phyloP scores from a whole-genome alignment of 345 rosid genomes.

The Garcia nutans region DNA sequence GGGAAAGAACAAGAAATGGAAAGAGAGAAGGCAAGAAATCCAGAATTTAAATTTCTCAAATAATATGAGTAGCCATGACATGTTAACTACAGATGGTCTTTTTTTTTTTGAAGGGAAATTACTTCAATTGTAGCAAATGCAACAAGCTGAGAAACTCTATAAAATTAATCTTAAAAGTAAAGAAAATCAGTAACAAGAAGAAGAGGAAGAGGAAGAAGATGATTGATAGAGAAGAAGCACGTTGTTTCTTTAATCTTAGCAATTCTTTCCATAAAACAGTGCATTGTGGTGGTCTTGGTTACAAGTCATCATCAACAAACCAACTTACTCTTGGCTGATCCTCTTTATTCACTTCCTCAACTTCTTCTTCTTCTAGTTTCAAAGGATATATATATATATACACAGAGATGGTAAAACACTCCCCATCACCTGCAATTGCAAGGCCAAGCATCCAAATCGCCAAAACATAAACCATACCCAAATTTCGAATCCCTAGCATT shows the following conservation, averaged over 20 bases:
- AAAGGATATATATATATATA: too few species aligned
- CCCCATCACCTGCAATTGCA: too few species aligned
- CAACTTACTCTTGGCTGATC: constrained; percentile 55
- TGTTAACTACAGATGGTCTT: constrained; percentile 83
- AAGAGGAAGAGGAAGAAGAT: constrained; percentile 32
- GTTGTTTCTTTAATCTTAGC: constrained; percentile 78
- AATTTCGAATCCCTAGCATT: too few species aligned
- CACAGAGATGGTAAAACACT: too few species aligned
- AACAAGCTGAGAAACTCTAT: constrained; percentile 65
- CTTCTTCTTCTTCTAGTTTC: constrained; percentile 68
- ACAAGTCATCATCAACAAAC: constrained; percentile 92
- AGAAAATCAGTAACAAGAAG: constrained; percentile 11
- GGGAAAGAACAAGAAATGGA: constrained; percentile 29
- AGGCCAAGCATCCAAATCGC: too few species aligned
- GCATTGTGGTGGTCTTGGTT: constrained; percentile 94
- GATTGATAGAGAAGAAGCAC: constrained; percentile 43
- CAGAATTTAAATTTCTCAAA: constrained; percentile 77
- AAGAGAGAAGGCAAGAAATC: constrained; percentile 38
- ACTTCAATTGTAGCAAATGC: constrained; percentile 84
- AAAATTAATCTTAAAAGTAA: constrained; percentile 50
- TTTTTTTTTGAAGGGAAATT: constrained; percentile 84
- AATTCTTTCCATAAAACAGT: constrained; percentile 94
- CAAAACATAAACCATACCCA: too few species aligned
- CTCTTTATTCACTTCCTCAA: constrained; percentile 48
- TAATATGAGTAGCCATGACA: constrained; percentile 43